Base-by-base conservation (phyloP, 2,329 filamentous ascomycete species). In the Sporothrix sp. region DNA sequence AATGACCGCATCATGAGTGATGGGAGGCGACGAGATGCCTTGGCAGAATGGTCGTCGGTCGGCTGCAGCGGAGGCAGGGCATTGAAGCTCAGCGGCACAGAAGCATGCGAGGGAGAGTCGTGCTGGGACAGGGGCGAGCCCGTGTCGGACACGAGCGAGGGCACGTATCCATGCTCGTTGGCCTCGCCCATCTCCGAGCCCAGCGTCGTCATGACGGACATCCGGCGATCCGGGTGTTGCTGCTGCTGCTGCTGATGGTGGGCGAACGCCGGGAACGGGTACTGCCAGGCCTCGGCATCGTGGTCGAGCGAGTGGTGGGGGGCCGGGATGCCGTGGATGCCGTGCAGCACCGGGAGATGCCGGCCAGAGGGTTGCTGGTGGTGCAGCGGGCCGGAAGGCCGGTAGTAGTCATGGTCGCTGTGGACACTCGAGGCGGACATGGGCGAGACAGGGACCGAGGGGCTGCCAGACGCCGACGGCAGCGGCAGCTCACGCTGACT, bases 101-200 rank as follows among this genome's bases (percentile, higher is more conserved):
- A 64, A 50, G 60, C 48, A 58, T 36, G 65, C 62, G 45, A 66
- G 52, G 56, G 61, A 68, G 59, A 52, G 33, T 55, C 61, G 61
- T 68, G 60, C 14, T 79, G 78, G 10, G 81, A 83, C 27, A 74
- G 74, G 4, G 48, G 48, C 40, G 81, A 84, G 55, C 76, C 75
- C 25, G 71, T 70, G 63, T 93, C 87, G 0, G 85, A 88, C 45
- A 86, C 73, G 55, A 87, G 72, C 1, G 84, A 85, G 7, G 83
- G 83, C 4, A 81, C 78, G 27, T 72, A 71, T 25, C 25, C 37
- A 8, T 44, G 27, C 39, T 84, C 81, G 14, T 75, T 68, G 2
- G 71, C 75, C 16, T 75, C 73, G 45, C 71, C 66, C 52, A 72
- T 69, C 2, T 83, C 86, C 0, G 68, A 69, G 25, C 64, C 61